These are phyloP conservation scores for Funneliformis mosseae DNA, from an alignment of 192 early-diverging fungal genomes.

Conservation along the genomic window DNA sequence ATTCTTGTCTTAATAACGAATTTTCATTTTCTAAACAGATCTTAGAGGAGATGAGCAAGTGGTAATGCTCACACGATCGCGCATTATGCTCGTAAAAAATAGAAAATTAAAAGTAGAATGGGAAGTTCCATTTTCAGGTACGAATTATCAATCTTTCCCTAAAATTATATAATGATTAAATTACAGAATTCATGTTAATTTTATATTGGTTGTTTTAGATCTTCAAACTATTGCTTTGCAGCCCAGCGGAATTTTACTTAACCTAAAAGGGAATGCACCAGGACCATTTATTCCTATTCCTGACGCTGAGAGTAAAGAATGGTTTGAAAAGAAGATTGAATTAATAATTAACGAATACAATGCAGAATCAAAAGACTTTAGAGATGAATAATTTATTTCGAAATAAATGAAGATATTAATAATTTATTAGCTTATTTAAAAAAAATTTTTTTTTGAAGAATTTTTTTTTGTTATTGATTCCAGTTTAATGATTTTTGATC, in stretches of 20 bases:
- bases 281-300: conserved; percentile 75
- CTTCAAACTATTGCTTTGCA: conserved; percentile 74
- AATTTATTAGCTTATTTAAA: too few species aligned
- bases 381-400: conserved; percentile 29
- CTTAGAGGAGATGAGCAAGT: conserved; percentile 84
- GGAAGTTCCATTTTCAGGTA: conserved; percentile 71
- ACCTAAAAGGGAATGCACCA: conserved; percentile 55
- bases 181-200: not conserved
- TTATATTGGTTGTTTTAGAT: conserved; percentile 33
- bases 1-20: not conserved
- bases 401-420: not conserved
- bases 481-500: too few species aligned
- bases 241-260: conserved; percentile 73
- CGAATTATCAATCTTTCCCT: not conserved
- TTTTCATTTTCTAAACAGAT: conserved; percentile 34
- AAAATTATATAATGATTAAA: not conserved
- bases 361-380: conserved; percentile 41
- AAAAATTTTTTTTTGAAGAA: too few species aligned
- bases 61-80: conserved; percentile 77
- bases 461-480: too few species aligned
- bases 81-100: conserved; percentile 76
- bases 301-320: conserved; percentile 62
- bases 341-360: conserved; percentile 63
- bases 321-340: conserved; percentile 73
- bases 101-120: conserved; percentile 78